A percentile compares a stretch with the other conserved stretches of the same genome.
phyloP scores from a whole-genome alignment of 1,139 yeast species.

The Yamadazyma trypodendri region DNA sequence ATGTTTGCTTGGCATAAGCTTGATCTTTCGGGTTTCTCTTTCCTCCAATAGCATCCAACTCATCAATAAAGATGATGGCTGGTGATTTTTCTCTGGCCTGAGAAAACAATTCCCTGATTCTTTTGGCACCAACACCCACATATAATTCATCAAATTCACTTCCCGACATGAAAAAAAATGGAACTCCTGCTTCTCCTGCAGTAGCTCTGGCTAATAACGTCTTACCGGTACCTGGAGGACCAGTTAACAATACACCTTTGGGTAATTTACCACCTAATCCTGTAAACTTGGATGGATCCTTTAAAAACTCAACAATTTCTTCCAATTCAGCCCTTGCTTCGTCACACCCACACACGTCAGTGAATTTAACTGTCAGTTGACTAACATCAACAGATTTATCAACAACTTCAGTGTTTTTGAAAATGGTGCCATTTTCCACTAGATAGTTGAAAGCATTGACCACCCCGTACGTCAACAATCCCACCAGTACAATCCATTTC shows the following conservation, averaged over 20 bases:
- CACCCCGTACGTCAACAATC: slow-evolving; percentile 69
- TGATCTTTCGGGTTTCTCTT: slow-evolving; percentile 96
- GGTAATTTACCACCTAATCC: slow-evolving; percentile 97
- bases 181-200: slow-evolving; percentile 99
- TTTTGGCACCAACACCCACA: slow-evolving; percentile 98
- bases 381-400: slow-evolving; percentile 81
- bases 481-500: slow-evolving; percentile 85
- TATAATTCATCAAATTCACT: slow-evolving; percentile 97
- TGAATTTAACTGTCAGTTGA: slow-evolving; percentile 83
- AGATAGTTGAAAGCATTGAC: slow-evolving; percentile 73
- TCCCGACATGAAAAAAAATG: slow-evolving; percentile 97
- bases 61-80: slow-evolving; percentile 94
- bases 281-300: slow-evolving; percentile 94
- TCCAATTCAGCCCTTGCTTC: slow-evolving; percentile 97
- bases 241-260: slow-evolving; percentile 93
- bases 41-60: slow-evolving; percentile 97
- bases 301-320: slow-evolving; percentile 93
- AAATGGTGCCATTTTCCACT: slow-evolving; percentile 80
- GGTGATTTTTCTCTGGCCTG: slow-evolving; percentile 97
- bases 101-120: slow-evolving; percentile 88
- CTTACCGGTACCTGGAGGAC: slow-evolving; percentile 99
- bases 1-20: slow-evolving; percentile 95
- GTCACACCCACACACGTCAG: slow-evolving; percentile 96
- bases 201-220: slow-evolving; percentile 96
- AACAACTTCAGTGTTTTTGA: slow-evolving; percentile 72